phyloP scores from a whole-genome alignment of 768 basidiomycete genomes.

The Psilocybe tampanensis region DNA sequence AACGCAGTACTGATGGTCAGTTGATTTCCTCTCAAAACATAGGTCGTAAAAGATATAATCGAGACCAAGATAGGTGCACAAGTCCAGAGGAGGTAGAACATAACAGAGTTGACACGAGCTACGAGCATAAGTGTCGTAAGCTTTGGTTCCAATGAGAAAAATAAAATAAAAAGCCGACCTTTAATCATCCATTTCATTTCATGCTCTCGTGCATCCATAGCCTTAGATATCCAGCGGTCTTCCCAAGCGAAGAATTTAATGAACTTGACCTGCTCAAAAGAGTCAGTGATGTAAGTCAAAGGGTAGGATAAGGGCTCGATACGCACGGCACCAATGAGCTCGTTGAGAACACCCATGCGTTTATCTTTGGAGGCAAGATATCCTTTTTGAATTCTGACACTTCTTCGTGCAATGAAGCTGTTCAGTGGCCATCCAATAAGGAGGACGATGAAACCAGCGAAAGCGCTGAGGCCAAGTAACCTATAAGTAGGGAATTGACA shows the following conservation, averaged over 20 bases:
- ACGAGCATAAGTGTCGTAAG: not conserved
- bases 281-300: not conserved
- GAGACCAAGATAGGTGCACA: conserved; percentile 81
- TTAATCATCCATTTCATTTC: conserved; percentile 84
- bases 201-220: conserved; percentile 59
- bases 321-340: conserved; percentile 70
- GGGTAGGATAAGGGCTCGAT: too few relatives aligned
- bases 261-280: conserved; percentile 55
- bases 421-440: conserved; percentile 73
- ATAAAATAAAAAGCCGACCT: conserved; percentile 34
- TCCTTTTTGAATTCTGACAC: conserved; percentile 63
- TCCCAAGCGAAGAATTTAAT: conserved; percentile 89
- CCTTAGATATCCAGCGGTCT: conserved; percentile 71
- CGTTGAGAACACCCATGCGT: conserved; percentile 77
- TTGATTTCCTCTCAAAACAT: conserved; percentile 70
- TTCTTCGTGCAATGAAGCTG: conserved; percentile 60
- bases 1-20: conserved; percentile 83
- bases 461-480: conserved; percentile 69
- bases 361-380: conserved; percentile 66
- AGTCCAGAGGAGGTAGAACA: conserved; percentile 75
- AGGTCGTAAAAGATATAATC: conserved; percentile 76
- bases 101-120: conserved; percentile 73
- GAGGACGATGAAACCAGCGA: conserved; percentile 74
- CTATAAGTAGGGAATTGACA: conserved; percentile 32
- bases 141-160: not conserved